Evolutionary conservation across 768 basidiomycete species (phyloP).

Genomic region (Hirschioporus abietinus): DNA sequence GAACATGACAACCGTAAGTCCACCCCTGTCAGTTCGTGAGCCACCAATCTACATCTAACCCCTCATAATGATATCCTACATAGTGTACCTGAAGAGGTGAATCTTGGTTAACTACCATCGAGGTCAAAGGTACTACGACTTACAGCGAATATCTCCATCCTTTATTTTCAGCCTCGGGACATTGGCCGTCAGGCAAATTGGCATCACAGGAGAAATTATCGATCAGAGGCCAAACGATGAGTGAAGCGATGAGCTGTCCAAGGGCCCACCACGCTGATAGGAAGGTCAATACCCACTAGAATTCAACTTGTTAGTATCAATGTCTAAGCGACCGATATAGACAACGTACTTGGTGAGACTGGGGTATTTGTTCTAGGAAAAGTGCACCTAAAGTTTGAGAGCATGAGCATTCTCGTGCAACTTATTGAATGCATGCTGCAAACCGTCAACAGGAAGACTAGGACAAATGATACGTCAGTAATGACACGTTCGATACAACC

Average conservation of each 20-base stretch:
- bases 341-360: conserved; percentile 33
- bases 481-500: conserved; percentile 9
- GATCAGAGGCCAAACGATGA: conserved; percentile 52
- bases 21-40: conserved; percentile 39
- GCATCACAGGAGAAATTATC: conserved; percentile 46
- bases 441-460: conserved; percentile 44
- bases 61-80: too few relatives aligned
- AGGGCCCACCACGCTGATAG: conserved; percentile 52
- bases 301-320: not conserved
- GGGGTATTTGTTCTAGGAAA: conserved; percentile 40
- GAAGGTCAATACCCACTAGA: conserved; percentile 47
- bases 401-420: too few relatives aligned
- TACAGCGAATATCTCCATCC: conserved; percentile 57
- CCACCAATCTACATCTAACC: too few relatives aligned
- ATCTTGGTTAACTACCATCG: too few relatives aligned
- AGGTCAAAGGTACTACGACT: too few relatives aligned
- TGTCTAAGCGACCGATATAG: conserved; percentile 7
- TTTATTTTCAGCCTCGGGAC: conserved; percentile 45
- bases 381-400: conserved; percentile 34
- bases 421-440: conserved; percentile 12
- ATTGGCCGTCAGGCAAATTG: conserved; percentile 30
- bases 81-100: too few relatives aligned
- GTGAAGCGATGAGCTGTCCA: conserved; percentile 44
- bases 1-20: conserved; percentile 48
- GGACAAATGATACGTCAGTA: conserved; percentile 6